Evolutionary conservation across 2,329 filamentous ascomycete genomes (phyloP), one percentile per base, ranked within the genome.

Genomic region (Pezizomycotina sp.): DNA sequence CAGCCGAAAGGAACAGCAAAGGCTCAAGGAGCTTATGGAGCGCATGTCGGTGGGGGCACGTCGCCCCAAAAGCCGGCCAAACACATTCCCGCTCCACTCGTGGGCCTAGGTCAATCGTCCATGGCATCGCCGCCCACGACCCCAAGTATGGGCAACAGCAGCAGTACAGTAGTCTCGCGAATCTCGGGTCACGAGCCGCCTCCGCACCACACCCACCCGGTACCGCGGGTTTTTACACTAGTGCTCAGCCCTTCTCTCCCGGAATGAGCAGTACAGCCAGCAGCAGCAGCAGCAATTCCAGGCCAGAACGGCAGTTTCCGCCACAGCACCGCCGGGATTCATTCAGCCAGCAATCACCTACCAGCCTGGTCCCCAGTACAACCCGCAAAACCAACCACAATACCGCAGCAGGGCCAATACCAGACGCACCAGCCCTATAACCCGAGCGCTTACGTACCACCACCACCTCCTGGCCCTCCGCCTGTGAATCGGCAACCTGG

Each of bases 11-110:
- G 86, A 95, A 55, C 75, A 81, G 38, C 82, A 92, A 52, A 71
- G 86, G 36, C 61, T 98, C 37, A 74, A 80, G 38, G 78, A 79
- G 26, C 63, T 98, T 25, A 95, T 98, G 89, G 84, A 93, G 53
- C 73, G 84, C 35, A 86, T 95, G 73, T 84, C 83, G 1, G 77
- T 93, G 60, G 81, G 86, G n/a, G 62, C 68, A 29, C 58, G 55
- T 44, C 50, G 24, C 30, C 55, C 37, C 59, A 61, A 29, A 57
- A 64, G 24, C 51, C 59, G n/a, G 52, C 58, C 14, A 54, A 56
- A 38, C 50, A 55, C 55, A 25, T 53, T 58, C 7, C 56, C 60
- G n/a, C 57, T 52, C 14, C 52, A 54, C 46, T 50, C 50, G 16
- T 43, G 58, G 12, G 48, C 53, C 20, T 54, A 57, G 33, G 57